Evolutionary conservation across 257 asterid species (phyloP), one percentile per base, ranked within the genome.

Genomic region (Solanum chilense): DNA sequence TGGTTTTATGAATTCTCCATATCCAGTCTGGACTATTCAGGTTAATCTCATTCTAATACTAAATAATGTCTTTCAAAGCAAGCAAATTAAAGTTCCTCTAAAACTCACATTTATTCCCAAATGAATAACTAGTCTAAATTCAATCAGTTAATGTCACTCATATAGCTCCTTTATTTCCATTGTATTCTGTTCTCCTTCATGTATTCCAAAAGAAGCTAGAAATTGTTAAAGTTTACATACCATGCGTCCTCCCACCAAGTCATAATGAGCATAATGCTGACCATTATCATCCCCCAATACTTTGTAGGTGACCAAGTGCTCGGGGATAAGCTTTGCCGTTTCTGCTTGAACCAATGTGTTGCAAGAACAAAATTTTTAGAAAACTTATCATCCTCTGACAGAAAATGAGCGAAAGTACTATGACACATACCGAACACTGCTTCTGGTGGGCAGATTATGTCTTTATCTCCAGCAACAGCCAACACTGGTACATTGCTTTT

Each of bases 181-280:
- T 21, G 68, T 71, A 47, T 33, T 73, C 37, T 47, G 66, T 58
- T 86, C 35, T 49, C 45, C n/a, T 66, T 70, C 25, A 20, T 31
- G 81, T 74, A 49, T 42, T 31, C 56, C 35, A 73, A 47, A 49
- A 73, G 52, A 71, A 35, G 82, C 35, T 5, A 8, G 41, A 49
- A 74, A 20, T 86, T 68, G 76, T 33, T 86, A 62, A 70, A 47
- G 75, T 35, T 45, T 62, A 88, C 94, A 39, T 92, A 97, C 99
- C 99, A 92, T 35, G 77, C 97, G 93, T 64, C 98, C 96, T 69
- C 99, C 99, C 70, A 97, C 99, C 89, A 97, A 90, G 89, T 97
- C 99, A 89, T 97, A 97, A 91, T 97, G 99, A 87, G 98, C 99
- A 91, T 95, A 97, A 92, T 95, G 99, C 25, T 97, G 98, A 86